Evolutionary conservation across 2,329 filamentous ascomycete genomes (phyloP).

Genomic region (Pochonia chlamydosporia): DNA sequence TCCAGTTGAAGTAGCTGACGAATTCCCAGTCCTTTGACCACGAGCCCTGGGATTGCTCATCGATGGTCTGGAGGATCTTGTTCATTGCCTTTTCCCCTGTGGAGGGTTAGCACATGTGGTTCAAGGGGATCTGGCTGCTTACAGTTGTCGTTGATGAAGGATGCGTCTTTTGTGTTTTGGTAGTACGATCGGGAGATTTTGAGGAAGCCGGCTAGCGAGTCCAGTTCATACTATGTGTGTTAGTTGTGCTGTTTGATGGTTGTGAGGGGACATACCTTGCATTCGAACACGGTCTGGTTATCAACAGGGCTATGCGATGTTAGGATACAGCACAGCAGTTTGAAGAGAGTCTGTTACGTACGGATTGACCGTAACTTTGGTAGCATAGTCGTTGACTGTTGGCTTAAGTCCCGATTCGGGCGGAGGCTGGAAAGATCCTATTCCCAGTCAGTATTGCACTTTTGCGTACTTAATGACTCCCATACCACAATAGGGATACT

Average conservation of each 20-base stretch:
- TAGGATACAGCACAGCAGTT: background rate
- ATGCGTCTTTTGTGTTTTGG: constrained; percentile 60
- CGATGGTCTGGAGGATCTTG: constrained; percentile 18
- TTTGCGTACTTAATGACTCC: background rate
- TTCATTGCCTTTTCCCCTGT: constrained; percentile 60
- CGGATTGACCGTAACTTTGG: constrained; percentile 18
- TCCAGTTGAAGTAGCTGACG: constrained; percentile 24
- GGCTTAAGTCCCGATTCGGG: constrained; percentile 53
- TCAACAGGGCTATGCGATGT: constrained; percentile 16
- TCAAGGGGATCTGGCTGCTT: background rate
- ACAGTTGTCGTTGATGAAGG: constrained; percentile 49
- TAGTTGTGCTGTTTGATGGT: background rate
- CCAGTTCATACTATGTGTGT: constrained; percentile 78
- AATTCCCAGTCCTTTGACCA: constrained; percentile 19
- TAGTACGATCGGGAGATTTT: constrained; percentile 74
- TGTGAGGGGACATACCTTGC: constrained; percentile 14
- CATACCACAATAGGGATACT: constrained; percentile 64
- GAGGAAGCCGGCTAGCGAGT: constrained; percentile 83
- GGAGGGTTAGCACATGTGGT: constrained; percentile 38
- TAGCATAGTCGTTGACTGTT: constrained; percentile 17
- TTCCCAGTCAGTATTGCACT: background rate
- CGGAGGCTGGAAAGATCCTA: constrained; percentile 82
- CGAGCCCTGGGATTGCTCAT: constrained; percentile 20
- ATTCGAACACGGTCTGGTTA: constrained; percentile 20
- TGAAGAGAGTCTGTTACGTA: constrained; percentile 7